phyloP scores from a whole-genome alignment of 2,329 filamentous ascomycete genomes.

The Trichophyton benhamiae region DNA sequence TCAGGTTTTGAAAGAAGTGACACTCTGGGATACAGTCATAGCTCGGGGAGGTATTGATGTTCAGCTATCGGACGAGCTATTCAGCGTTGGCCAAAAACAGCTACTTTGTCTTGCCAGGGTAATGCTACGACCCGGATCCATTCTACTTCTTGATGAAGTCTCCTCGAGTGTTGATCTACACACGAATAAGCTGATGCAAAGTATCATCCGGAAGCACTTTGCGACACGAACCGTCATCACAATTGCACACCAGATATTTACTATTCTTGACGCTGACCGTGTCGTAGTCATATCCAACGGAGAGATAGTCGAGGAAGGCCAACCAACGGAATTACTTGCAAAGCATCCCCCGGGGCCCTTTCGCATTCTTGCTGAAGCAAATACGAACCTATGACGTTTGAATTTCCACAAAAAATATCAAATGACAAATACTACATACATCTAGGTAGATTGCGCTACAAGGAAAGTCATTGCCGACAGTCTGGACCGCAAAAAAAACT shows the following conservation, averaged over 20 bases:
- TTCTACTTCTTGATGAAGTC: slow-evolving; percentile 4
- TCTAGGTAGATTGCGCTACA: too few species aligned
- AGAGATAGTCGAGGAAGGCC: slow-evolving; percentile 18
- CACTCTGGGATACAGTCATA: not conserved
- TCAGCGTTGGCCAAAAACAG: slow-evolving; percentile 4
- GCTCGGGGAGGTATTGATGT: slow-evolving; percentile 5
- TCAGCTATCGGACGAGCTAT: not conserved
- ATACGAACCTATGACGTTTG: not conserved
- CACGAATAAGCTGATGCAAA: slow-evolving; percentile 52
- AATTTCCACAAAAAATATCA: too few species aligned
- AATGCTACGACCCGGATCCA: slow-evolving; percentile 1
- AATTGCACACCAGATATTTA: slow-evolving; percentile 55
- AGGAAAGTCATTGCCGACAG: too few species aligned
- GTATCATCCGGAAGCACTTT: slow-evolving; percentile 55
- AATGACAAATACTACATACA: too few species aligned
- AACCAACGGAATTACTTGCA: slow-evolving; percentile 17
- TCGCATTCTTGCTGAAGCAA: not conserved
- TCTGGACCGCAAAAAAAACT: too few species aligned
- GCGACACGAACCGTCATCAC: slow-evolving; percentile 91
- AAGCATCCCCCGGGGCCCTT: slow-evolving; percentile 1
- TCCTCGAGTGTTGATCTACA: slow-evolving; percentile 46
- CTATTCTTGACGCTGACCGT: slow-evolving; percentile 19
- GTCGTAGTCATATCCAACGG: slow-evolving; percentile 21
- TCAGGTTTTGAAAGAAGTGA: slow-evolving; percentile 2
- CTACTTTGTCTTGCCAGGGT: slow-evolving; percentile 5